Evolutionary conservation across 306 rosid genomes (phyloP), one percentile per base, ranked within the genome.

Genomic region (Quercus ilex): DNA sequence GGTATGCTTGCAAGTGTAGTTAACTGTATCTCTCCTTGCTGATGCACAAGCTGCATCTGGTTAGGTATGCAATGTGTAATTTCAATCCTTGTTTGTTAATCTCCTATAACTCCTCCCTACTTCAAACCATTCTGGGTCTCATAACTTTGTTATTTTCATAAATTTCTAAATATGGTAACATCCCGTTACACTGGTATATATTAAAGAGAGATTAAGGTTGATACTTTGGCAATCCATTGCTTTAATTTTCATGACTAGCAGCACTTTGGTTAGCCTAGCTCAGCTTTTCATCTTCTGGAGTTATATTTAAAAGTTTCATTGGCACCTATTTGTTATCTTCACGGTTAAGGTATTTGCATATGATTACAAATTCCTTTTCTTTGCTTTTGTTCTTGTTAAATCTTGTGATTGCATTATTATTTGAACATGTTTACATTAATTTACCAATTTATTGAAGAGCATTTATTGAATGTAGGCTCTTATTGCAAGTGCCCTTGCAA

Each of bases 1-100:
- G 85, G 90, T 95, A 89, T 95, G 96, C 20, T 80, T 95, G 88
- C 99, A 95, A 89, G 98, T 95, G 19, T 95, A 98, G 99, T 83
- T 92, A 85, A 95, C 99, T 8, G 98, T 95, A 59, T 95, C 99
- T 35, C 99, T 92, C 74, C 94, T 95, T 67, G 88, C 97, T 46
- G 99, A 95, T 90, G 89, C 99, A 3, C 77, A 91, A 76, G 97
- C 91, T 79, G 59, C 91, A 79, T 89, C 99, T 81, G 87, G 84
- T 82, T 98, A 95, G 99, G 99, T 92, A 81, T 13, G 15, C n/a
- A 30, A 15, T 30, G 20, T 1, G 21, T 17, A 64, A 60, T 25
- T 30, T 23, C 18, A 25, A 60, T 23, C 67, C 31, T 60, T 23
- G 4, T 60, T 7, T 23, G 33, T 74, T 67, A 41, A 57, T 71